Evolutionary conservation across 1,284 basidiomycete genomes (phyloP).

Genomic region (Rhodotorula sp.): DNA sequence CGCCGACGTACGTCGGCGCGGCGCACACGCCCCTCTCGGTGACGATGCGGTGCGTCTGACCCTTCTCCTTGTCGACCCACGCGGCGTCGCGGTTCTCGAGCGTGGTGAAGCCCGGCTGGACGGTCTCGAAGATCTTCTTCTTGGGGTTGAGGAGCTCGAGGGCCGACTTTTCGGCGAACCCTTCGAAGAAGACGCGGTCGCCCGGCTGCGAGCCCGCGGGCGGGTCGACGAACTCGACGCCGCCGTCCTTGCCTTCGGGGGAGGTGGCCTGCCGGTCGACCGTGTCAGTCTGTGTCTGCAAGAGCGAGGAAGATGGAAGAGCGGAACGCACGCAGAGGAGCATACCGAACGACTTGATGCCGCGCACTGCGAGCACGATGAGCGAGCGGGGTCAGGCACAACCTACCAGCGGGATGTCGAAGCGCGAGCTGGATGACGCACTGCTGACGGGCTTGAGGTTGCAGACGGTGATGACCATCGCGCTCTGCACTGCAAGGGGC

Average conservation of each 20-base stretch:
- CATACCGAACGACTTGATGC: constrained; percentile 95
- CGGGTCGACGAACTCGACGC: constrained; percentile 82
- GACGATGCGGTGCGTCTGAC: constrained; percentile 73
- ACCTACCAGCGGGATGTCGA: background rate
- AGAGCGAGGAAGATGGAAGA: background rate
- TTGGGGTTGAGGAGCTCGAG: constrained; percentile 81
- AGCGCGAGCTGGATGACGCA: background rate
- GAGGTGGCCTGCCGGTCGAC: constrained; percentile 67
- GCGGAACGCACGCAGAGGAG: constrained; percentile 77
- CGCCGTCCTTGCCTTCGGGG: constrained; percentile 66
- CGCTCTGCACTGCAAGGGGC: constrained; percentile 66
- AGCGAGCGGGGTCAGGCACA: background rate
- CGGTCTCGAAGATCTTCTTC: constrained; percentile 94
- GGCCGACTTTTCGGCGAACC: constrained; percentile 51
- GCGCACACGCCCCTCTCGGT: constrained; percentile 79
- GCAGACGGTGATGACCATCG: constrained; percentile 82
- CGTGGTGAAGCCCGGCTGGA: constrained; percentile 86
- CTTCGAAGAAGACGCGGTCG: constrained; percentile 91
- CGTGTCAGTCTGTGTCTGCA: background rate
- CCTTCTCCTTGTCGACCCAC: constrained; percentile 77
- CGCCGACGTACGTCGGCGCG: constrained; percentile 79
- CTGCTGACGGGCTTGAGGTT: constrained; percentile 90
- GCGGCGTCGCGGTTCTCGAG: constrained; percentile 81
- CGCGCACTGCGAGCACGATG: constrained; percentile 64
- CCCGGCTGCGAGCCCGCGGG: constrained; percentile 84